Base-by-base conservation (phyloP, 805 yeast species). In the Maudiozyma serrabonitensis region DNA sequence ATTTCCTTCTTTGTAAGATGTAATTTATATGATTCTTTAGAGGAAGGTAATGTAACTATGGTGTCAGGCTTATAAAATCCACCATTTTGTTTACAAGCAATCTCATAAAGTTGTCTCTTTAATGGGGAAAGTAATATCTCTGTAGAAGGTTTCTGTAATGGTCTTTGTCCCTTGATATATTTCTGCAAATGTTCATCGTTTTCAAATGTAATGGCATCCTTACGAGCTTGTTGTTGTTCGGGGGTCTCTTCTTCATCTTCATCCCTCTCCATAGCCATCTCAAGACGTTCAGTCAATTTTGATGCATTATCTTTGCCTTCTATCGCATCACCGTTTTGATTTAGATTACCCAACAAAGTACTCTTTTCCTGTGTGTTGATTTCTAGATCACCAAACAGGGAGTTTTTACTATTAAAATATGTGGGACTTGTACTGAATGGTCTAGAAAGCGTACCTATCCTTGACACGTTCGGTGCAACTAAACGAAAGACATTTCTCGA, bases 21-120 rank as follows among this genome's bases (percentile, higher is more conserved):
- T 53, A 91, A 69, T 54, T 73, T 75, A 67, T 79, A 84, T 38
- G 61, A 54, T 48, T 72, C 70, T 34, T 80, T 82, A 18, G 67
- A 64, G 11, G 56, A 55, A 9, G 60, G 57, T 41, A 69, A 46
- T 28, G 68, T 68, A 13, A 85, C 72, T 15, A 73, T 57, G 50
- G 80, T 78, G 53, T 77, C 70, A 61, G 81, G 83, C 58, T 81
- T 82, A 74, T 76, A 90, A 59, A 82, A 83, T 2, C 79, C 79
- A 45, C 86, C 85, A 63, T 85, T 75, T 52, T 74, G 59, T 8
- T 69, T 63, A 46, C 87, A 85, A 57, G 80, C 84, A 41, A 72
- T 69, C 26, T 75, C 68, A 60, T 86, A 89, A 4, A 90, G 69
- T 56, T 74, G 68, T 54, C 74, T 75, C 64, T 88, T 89, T 52